Conservation (phyloP, 495 filamentous ascomycete genomes). For the Pyrenopolyporus hunteri region DNA sequence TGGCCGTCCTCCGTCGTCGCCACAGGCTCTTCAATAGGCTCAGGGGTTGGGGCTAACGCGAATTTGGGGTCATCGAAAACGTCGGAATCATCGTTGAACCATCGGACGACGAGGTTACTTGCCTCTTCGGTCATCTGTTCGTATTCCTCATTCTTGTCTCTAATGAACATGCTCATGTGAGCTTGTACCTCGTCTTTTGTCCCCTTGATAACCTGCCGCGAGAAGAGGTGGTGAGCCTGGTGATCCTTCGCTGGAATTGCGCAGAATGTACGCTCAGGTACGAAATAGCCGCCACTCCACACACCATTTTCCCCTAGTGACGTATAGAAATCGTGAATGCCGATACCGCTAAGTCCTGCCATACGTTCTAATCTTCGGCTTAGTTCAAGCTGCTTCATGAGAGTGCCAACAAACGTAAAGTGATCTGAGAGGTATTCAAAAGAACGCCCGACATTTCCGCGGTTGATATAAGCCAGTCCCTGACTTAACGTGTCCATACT, state of each 20-base stretch:
- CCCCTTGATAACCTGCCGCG: slow-evolving; percentile 70
- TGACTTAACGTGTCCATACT: slow-evolving; percentile 54
- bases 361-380: slow-evolving; percentile 48
- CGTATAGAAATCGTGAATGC: slow-evolving; percentile 46
- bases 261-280: slow-evolving; percentile 59
- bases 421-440: slow-evolving; percentile 57
- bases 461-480: slow-evolving; percentile 57
- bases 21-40: slow-evolving; percentile 39
- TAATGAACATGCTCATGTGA: slow-evolving; percentile 83
- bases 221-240: slow-evolving; percentile 54
- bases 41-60: slow-evolving; percentile 30
- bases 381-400: slow-evolving; percentile 53
- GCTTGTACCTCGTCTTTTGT: slow-evolving; percentile 81
- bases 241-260: slow-evolving; percentile 51
- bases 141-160: slow-evolving; percentile 78
- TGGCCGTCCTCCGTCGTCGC: slow-evolving; percentile 47
- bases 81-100: slow-evolving; percentile 56
- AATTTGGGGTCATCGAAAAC: slow-evolving; percentile 52
- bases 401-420: slow-evolving; percentile 54
- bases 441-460: slow-evolving; percentile 52
- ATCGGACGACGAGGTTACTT: slow-evolving; percentile 61
- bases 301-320: slow-evolving; percentile 57
- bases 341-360: slow-evolving; percentile 48
- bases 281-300: slow-evolving; percentile 61
- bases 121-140: slow-evolving; percentile 70